Evolutionary conservation across 441 rosid species (phyloP).

Genomic region (Codiaeum variegatum): DNA sequence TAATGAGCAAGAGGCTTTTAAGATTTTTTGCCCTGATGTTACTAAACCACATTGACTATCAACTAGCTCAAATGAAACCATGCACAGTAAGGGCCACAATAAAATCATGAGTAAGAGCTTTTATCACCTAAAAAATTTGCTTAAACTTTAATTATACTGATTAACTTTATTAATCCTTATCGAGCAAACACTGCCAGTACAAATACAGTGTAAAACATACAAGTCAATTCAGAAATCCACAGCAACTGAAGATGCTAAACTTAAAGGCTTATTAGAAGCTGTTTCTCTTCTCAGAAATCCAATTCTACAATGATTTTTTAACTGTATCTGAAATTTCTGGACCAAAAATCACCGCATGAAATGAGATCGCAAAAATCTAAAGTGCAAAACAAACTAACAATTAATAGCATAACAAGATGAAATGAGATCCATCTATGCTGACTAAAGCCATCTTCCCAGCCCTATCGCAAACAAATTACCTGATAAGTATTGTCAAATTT

Average conservation of each 20-base stretch:
- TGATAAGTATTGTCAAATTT: slow-evolving; percentile 88
- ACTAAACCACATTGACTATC: neutral
- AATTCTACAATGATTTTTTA: neutral
- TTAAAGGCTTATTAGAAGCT: neutral
- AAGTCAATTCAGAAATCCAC: neutral
- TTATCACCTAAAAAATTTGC: neutral
- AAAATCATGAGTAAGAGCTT: neutral
- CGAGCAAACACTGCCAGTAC: neutral
- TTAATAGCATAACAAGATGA: neutral
- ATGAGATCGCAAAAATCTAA: neutral
- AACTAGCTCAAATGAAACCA: neutral
- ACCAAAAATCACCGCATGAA: neutral
- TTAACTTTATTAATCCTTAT: neutral
- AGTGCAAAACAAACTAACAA: neutral
- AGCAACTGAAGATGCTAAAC: neutral
- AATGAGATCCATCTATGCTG: neutral
- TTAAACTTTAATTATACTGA: too few relatives aligned
- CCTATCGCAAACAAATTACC: slow-evolving; percentile 29
- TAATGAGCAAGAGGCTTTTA: too few relatives aligned
- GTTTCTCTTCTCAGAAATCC: neutral
- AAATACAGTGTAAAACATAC: neutral
- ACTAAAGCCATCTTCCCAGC: neutral
- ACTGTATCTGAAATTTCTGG: neutral
- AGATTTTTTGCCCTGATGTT: too few relatives aligned
- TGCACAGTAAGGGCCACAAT: too few relatives aligned